Evolutionary conservation across 164 flowering plant species (phyloP).

Genomic region (Kalanchoe fedtschenkoi): DNA sequence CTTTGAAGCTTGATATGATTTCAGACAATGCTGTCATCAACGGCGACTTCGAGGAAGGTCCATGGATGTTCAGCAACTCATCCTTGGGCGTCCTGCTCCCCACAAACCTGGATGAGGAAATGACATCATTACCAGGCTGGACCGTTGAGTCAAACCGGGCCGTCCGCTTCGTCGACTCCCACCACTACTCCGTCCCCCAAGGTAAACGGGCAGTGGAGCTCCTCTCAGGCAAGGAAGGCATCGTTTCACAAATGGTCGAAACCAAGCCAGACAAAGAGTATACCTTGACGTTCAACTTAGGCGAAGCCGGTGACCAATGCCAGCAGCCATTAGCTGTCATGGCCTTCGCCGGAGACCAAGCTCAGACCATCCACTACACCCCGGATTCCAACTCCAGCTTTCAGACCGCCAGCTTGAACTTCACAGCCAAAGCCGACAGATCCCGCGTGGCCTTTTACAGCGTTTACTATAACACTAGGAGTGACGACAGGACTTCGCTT

Average conservation of each 20-base stretch:
- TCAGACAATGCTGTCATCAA: constrained; percentile 72
- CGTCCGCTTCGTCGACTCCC: constrained; percentile 72
- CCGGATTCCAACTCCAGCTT: constrained; percentile 48
- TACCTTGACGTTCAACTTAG: constrained; percentile 51
- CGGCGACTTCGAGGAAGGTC: constrained; percentile 91
- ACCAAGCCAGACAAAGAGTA: constrained; percentile 58
- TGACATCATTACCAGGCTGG: constrained; percentile 85
- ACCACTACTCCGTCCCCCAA: constrained; percentile 63
- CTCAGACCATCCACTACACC: constrained; percentile 61
- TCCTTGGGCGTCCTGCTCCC: constrained; percentile 87
- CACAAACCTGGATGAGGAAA: constrained; percentile 83
- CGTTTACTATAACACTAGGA: constrained; percentile 80
- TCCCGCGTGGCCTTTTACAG: constrained; percentile 88
- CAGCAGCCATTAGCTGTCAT: constrained; percentile 72
- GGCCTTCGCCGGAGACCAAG: constrained; percentile 96
- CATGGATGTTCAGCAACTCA: constrained; percentile 74
- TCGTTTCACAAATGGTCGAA: constrained; percentile 85
- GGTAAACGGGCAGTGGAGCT: constrained; percentile 83
- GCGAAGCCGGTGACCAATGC: constrained; percentile 78
- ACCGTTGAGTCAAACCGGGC: constrained; percentile 85
- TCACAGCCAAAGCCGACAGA: constrained; percentile 90
- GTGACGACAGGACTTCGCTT: constrained; percentile 76
- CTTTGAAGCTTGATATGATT: neutral
- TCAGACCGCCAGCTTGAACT: constrained; percentile 44
- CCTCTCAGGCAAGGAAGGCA: constrained; percentile 95